Evolutionary conservation across 306 rosid species (phyloP), one percentile per base, ranked within the genome.

Genomic region (Cyamopsis tetragonoloba): DNA sequence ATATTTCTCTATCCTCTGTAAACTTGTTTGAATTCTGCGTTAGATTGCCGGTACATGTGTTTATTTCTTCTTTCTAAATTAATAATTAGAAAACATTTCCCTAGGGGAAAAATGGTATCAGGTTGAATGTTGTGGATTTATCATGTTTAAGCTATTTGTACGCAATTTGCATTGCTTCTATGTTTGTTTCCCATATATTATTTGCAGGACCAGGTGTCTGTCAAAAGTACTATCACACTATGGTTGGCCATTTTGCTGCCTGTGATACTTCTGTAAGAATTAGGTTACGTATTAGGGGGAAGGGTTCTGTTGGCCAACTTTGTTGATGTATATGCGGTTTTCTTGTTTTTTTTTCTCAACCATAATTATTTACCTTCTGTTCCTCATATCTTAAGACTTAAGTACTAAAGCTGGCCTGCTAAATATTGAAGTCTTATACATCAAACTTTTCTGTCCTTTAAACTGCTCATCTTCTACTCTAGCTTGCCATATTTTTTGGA

Each of bases 81-180:
- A 24, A 28, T 30, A 6, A n/a, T 18, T 49, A 7, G 63, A 7
- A 27, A 61, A 48, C 26, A 17, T 74, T 13, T 56, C 54, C 17
- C 27, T 43, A 43, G 4, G 37, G 37, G 12, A 26, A 30, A 41
- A 72, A 13, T 34, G 55, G 35, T 58, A 35, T 57, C 41, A 17
- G 62, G 60, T 32, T 10, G 38, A 3, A 18, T 44, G n/a, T 55
- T 43, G 24, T 43, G 12, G 26, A 56, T 43, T 43, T 44, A 22
- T 24, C 12, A 37, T 46, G 15, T 67, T 37, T n/a, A n/a, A n/a
- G n/a, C n/a, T n/a, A n/a, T n/a, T n/a, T n/a, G n/a, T n/a, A n/a
- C n/a, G n/a, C n/a, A n/a, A 59, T 67, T 59, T 75, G 69, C 39
- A 27, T 58, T 59, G 46, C 27, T 15, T 19, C 35, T 47, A 39